A percentile compares a stretch with the other conserved stretches of the same genome.
Evolutionary conservation across 2,329 filamentous ascomycete genomes (phyloP).

Genomic region (Alternaria solani): DNA sequence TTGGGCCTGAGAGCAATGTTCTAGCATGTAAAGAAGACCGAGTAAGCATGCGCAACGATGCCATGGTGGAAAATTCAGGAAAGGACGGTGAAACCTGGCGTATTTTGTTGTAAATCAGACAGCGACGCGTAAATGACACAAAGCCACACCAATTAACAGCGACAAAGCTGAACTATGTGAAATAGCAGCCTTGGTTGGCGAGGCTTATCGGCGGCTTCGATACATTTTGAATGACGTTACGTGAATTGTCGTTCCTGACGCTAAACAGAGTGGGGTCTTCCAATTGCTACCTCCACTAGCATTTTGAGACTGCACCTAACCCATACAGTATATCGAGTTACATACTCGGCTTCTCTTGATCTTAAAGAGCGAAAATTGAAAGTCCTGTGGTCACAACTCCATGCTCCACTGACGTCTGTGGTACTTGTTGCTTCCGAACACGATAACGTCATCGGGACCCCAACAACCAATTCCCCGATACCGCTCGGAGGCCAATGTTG

Average conservation of each 20-base stretch:
- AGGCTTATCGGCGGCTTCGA: conserved; percentile 9
- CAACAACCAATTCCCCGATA: neutral
- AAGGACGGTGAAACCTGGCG: neutral
- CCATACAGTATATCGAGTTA: neutral
- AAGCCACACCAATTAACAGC: neutral
- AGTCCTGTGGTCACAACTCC: neutral
- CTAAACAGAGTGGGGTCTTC: conserved; percentile 9
- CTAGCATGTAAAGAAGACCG: neutral
- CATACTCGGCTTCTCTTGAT: neutral
- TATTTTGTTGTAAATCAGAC: neutral
- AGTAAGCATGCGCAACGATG: conserved; percentile 16
- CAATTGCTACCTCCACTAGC: neutral
- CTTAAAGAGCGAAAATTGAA: neutral
- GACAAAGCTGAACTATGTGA: neutral
- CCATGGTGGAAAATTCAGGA: conserved; percentile 16
- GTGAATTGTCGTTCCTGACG: conserved; percentile 14
- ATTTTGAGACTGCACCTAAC: neutral
- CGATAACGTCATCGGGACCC: conserved; percentile 14
- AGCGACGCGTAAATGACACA: neutral
- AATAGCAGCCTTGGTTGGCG: neutral
- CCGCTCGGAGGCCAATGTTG: conserved; percentile 10
- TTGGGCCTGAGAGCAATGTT: neutral
- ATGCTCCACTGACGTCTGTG: neutral
- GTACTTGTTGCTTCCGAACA: neutral
- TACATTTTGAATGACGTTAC: conserved; percentile 12